Conservation (phyloP, 1,284 basidiomycete genomes). For the Ustilago curta region DNA sequence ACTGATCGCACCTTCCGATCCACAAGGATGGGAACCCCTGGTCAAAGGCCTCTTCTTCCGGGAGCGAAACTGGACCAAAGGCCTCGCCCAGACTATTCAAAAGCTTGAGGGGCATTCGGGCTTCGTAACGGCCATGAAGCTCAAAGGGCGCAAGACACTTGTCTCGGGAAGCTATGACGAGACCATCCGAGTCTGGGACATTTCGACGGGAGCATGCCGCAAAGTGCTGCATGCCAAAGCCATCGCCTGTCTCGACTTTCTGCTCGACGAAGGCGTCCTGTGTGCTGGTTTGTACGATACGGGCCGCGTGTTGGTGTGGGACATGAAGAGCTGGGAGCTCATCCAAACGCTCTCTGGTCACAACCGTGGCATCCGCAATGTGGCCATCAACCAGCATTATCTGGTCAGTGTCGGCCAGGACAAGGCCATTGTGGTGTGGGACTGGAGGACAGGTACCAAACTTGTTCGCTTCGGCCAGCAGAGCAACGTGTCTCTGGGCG, state of each 20-base stretch:
- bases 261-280: constrained; percentile 85
- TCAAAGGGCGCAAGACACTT: constrained; percentile 75
- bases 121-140: constrained; percentile 85
- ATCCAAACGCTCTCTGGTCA: constrained; percentile 80
- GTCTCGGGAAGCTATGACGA: constrained; percentile 92
- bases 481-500: constrained; percentile 89
- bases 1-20: constrained; percentile 36
- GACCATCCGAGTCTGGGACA: constrained; percentile 64
- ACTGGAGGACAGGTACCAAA: constrained; percentile 77
- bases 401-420: constrained; percentile 89
- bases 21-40: constrained; percentile 73
- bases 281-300: constrained; percentile 93
- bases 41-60: constrained; percentile 85
- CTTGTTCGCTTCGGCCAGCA: constrained; percentile 91
- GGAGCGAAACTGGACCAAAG: constrained; percentile 80
- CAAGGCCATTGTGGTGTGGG: constrained; percentile 90
- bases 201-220: constrained; percentile 79
- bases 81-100: constrained; percentile 79
- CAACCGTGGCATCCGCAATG: constrained; percentile 77
- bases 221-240: constrained; percentile 85
- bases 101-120: constrained; percentile 86
- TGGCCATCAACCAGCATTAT: constrained; percentile 84
- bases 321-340: constrained; percentile 51
- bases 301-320: constrained; percentile 72
- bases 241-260: constrained; percentile 88